phyloP scores from a whole-genome alignment of 1,284 basidiomycete species.

The Veloboletus limbatus region DNA sequence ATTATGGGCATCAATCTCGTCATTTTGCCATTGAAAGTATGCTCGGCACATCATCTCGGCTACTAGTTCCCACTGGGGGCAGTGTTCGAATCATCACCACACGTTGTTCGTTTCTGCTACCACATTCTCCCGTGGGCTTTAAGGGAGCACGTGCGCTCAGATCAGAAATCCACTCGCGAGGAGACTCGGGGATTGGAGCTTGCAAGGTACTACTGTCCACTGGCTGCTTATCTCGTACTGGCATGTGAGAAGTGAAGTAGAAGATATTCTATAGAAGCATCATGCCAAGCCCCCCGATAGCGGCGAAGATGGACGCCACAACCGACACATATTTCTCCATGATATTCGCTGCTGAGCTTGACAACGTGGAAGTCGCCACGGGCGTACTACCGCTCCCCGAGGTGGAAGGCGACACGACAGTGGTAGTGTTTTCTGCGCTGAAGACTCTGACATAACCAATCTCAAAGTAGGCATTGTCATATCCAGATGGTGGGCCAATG shows the following conservation, averaged over 20 bases:
- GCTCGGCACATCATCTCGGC: too few species aligned
- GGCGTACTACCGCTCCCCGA: conserved; percentile 16
- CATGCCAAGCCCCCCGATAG: conserved; percentile 17
- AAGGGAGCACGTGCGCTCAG: too few species aligned
- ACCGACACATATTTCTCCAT: conserved; percentile 2
- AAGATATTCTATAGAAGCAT: conserved; percentile 13
- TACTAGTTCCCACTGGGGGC: too few species aligned
- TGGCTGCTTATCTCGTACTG: not conserved
- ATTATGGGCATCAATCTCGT: too few species aligned
- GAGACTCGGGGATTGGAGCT: too few species aligned
- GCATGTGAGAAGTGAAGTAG: not conserved
- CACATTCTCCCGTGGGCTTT: too few species aligned
- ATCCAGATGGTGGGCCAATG: conserved; percentile 61
- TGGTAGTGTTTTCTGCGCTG: conserved; percentile 31
- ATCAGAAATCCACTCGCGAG: too few species aligned
- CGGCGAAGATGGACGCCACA: conserved; percentile 11
- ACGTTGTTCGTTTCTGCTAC: too few species aligned
- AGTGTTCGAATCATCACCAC: too few species aligned
- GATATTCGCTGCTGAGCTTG: conserved; percentile 11
- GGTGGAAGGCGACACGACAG: conserved; percentile 23
- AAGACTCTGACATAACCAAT: conserved; percentile 60
- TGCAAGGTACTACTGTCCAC: too few species aligned
- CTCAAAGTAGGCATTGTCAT: conserved; percentile 76
- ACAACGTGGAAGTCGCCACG: conserved; percentile 9
- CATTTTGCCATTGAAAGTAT: too few species aligned